Evolutionary conservation across 2,329 filamentous ascomycete genomes (phyloP), one percentile per base, ranked within the genome.

Genomic region (Colletotrichum zoysiae): DNA sequence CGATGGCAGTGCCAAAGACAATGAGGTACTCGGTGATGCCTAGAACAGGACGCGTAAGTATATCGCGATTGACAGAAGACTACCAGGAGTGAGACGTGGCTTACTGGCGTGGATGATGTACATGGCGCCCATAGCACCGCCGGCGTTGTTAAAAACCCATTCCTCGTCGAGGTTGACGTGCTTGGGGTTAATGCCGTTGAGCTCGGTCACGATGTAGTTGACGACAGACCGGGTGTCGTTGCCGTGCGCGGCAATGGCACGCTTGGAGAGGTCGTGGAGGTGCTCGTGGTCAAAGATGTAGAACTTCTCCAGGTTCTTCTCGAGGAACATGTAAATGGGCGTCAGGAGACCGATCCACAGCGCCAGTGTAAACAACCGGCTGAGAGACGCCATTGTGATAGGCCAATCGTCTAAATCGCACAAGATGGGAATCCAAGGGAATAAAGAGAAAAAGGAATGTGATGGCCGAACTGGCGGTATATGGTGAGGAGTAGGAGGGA

Each of bases 91-190:
- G 42, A 35, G 44, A 35, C 51, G 33, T 48, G 53, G n/a, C 90
- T 80, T 81, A 92, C 92, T 95, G 71, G 94, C 93, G 80, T 97
- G 94, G 77, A 97, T 91, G 75, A 97, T 91, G 81, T 94, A 95
- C 94, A 97, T 96, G 78, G 89, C 93, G 67, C 94, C 94, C 94
- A 97, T 97, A 64, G 94, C 94, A 74, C 94, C 94, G 64, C 94
- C 94, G 63, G 94, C 94, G 78, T 97, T 97, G 86, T 97, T 97
- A 78, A 97, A 95, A 57, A 97, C 87, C 94, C 94, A 97, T 81
- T 95, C 92, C 83, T 95, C 90, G 71, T 92, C 84, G 67, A 88
- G 79, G 83, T 92, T 94, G 78, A 95, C 78, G 81, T 93, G 84
- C 61, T 78, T 76, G 62, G 82, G 79, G 79, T 83, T 76, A 77